Evolutionary conservation across 345 rosid genomes (phyloP).

Genomic region (Tarenaya hassleriana): DNA sequence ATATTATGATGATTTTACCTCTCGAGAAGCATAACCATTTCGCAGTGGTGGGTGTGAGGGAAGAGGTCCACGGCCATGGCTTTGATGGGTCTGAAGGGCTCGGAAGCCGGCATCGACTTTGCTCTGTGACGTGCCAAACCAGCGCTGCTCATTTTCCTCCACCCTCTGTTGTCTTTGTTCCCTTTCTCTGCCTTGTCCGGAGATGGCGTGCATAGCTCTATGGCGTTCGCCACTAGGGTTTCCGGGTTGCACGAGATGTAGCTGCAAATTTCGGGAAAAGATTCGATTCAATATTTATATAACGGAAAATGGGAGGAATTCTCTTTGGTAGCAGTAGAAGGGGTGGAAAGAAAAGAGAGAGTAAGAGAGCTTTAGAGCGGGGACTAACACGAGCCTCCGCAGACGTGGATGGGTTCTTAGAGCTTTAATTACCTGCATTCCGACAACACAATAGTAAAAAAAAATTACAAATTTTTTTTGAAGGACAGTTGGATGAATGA

Average conservation of each 20-base stretch:
- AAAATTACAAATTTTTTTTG: no score
- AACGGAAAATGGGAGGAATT: conserved; percentile 2
- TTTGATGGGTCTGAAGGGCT: conserved; percentile 81
- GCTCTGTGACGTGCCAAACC: conserved; percentile 82
- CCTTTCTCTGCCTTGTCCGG: conserved; percentile 58
- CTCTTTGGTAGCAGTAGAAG: no score
- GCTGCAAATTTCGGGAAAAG: conserved; percentile 32
- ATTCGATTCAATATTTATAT: no score
- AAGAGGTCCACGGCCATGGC: conserved; percentile 98
- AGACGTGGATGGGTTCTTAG: conserved; percentile 69
- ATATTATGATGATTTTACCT: conserved; percentile 49
- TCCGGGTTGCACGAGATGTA: conserved; percentile 98
- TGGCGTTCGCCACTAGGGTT: conserved; percentile 81
- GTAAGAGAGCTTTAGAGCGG: conserved; percentile 10
- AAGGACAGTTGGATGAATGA: no score
- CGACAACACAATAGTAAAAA: neutral
- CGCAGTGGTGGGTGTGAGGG: conserved; percentile 91
- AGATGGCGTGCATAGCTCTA: conserved; percentile 88
- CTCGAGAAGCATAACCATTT: conserved; percentile 91
- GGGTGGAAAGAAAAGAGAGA: neutral
- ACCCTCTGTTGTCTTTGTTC: conserved; percentile 47
- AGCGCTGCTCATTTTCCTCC: conserved; percentile 71
- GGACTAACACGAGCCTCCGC: conserved; percentile 76
- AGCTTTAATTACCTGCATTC: conserved; percentile 66
- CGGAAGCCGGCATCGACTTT: conserved; percentile 85